These are phyloP conservation scores for Xylaria longipes DNA, from an alignment of 495 filamentous ascomycete genomes.

Conservation along the genomic window DNA sequence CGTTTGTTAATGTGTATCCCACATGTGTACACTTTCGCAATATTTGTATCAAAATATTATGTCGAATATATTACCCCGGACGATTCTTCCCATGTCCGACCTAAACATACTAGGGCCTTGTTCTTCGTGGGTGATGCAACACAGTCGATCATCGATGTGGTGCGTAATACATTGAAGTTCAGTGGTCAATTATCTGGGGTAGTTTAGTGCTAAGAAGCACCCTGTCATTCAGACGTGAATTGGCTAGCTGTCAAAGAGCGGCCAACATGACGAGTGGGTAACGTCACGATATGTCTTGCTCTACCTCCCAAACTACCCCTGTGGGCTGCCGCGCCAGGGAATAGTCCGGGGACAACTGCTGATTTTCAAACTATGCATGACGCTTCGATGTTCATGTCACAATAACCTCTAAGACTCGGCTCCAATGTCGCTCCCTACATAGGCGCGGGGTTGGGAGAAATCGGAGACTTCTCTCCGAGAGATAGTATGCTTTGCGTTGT, in stretches of 20 bases:
- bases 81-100: neutral
- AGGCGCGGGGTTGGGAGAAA: too few species aligned
- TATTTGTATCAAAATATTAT: neutral
- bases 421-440: too few species aligned
- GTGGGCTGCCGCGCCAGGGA: too few species aligned
- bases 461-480: too few species aligned
- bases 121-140: neutral
- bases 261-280: neutral
- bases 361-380: too few species aligned
- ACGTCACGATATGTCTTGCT: neutral
- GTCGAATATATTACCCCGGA: neutral
- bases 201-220: neutral
- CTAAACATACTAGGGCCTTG: neutral
- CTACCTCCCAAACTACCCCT: neutral
- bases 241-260: neutral
- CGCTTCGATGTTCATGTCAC: too few species aligned
- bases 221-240: neutral
- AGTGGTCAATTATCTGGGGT: too few species aligned
- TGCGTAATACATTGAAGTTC: neutral
- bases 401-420: too few species aligned
- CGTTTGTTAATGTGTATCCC: neutral
- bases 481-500: too few species aligned
- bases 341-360: too few species aligned
- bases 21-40: neutral
- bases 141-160: neutral